Base-by-base conservation (phyloP, 2,329 filamentous ascomycete genomes). In the Xylaria hypoxylon region DNA sequence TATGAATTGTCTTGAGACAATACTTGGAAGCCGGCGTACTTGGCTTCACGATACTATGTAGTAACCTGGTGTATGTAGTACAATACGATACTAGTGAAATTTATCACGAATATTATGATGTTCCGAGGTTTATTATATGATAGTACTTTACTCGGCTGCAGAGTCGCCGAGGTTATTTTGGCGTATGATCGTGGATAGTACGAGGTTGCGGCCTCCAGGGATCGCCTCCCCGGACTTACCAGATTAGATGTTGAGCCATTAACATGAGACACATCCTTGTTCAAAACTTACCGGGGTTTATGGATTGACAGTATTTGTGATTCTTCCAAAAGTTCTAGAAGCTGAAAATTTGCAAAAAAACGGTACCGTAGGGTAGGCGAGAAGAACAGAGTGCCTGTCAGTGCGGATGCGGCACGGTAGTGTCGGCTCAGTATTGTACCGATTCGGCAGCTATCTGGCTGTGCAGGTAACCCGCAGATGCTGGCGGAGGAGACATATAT, bases 201-300 rank as follows among this genome's bases (percentile, higher is more conserved):
- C 61, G 53, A 38, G 26, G 17, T 51, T 33, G 48, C 48, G 55
- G 62, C 31, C 51, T 33, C 53, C n/a, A 22, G 42, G 51, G 35
- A 28, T 51, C 44, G 57, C 52, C 35, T 53, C 22, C 56, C 19
- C 26, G 51, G 57, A 61, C 63, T 35, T 65, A 44, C 57, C 51
- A 61, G 35, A 65, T 57, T 57, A n/a, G 51, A 61, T 50, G n/a
- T 62, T 62, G 52, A 35, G 19, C 13, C 38, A 51, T 38, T 7
- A 51, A 50, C 44, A 57, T 57, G 58, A 65, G 57, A 57, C 57
- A 51, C 24, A 61, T 44, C 51, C 62, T 51, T 35, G 44, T 35
- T 40, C 1, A 38, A n/a, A 56, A 47, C 42, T 35, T 13, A 22
- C 33, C 33, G 22, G n/a, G 19, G 24, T 7, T 24, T 22, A 10